Base-by-base conservation (phyloP, 441 rosid species). In the Brassica hybrid region DNA sequence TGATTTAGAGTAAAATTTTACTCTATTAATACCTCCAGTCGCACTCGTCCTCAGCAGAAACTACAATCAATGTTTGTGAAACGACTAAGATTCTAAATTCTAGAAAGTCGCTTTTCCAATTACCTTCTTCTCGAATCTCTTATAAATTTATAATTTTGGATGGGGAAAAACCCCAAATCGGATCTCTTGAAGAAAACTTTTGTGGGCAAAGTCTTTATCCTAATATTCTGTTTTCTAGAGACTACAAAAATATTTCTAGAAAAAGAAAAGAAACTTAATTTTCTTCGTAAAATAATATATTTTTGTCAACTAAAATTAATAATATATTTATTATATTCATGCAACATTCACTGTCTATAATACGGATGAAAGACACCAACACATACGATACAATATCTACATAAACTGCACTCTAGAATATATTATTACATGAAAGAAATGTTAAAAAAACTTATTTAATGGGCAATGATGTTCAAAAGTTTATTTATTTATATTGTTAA, bases 1-100 rank as follows among this genome's bases (percentile, higher is more conserved):
- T 34, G 38, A 34, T 34, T 9, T 34, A 34, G 38, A 34, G 38
- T 34, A 7, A 34, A 34, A 34, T 6, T 7, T 34, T 34, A 34
- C 38, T 34, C 38, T 34, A 34, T 34, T 6, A 34, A 34, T 34
- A 7, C 38, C 38, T 34, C 8, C 9, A 34, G 38, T 62, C 50
- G 25, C 59, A 56, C 71, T 71, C 38, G 6, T 69, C 41, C 76
- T 78, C 21, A 72, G 59, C 61, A 71, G 45, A 75, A 48, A 43
- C 58, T 43, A 76, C 48, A 62, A 54, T 54, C 3, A 8, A 56
- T 56, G 59, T 56, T 23, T 27, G 67, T 32, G n/a, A 77, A 77
- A 70, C 25, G 43, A 14, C 52, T 30, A 77, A 30, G 72, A 43
- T 25, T 77, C 68, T 8, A 12, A 48, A 32, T 67, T 78, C 69